phyloP scores from a whole-genome alignment of 1,284 basidiomycete genomes.

The Acaromyces ingoldii region DNA sequence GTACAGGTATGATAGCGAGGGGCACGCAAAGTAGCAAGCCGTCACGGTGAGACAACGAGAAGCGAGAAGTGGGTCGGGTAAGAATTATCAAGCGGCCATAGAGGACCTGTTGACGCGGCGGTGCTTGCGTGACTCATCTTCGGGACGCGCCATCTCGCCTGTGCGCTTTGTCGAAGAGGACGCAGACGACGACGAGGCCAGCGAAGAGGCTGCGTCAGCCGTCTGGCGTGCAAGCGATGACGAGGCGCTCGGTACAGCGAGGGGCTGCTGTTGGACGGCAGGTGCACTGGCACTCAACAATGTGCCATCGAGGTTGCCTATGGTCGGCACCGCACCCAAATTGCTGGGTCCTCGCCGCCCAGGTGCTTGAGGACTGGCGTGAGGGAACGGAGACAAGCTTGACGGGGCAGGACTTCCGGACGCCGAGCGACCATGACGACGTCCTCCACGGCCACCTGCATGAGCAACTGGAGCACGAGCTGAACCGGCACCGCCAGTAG shows the following conservation, averaged over 20 bases:
- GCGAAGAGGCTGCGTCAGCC: too few species aligned
- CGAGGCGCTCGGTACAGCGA: neutral
- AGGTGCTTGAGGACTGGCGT: constrained; percentile 29
- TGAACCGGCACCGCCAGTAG: too few species aligned
- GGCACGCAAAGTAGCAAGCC: too few species aligned
- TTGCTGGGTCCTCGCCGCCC: too few species aligned
- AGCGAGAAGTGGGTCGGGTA: neutral
- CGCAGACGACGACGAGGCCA: too few species aligned
- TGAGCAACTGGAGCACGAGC: too few species aligned
- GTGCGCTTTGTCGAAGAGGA: too few species aligned
- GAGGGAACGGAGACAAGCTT: constrained; percentile 45
- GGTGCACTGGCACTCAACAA: constrained; percentile 38
- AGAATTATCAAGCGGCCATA: neutral
- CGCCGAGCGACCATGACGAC: constrained; percentile 17
- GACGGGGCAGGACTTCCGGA: constrained; percentile 45
- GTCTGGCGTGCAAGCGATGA: too few species aligned
- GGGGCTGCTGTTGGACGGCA: neutral
- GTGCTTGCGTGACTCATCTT: too few species aligned
- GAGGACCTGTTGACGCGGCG: too few species aligned
- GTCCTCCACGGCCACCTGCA: too few species aligned
- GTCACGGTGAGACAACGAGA: neutral
- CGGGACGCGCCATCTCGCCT: too few species aligned
- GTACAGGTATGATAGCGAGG: neutral
- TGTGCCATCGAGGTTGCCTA: constrained; percentile 25
- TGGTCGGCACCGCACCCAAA: neutral